Evolutionary conservation across 1,284 basidiomycete genomes (phyloP).

Genomic region (Fistulinella cinereoalba): DNA sequence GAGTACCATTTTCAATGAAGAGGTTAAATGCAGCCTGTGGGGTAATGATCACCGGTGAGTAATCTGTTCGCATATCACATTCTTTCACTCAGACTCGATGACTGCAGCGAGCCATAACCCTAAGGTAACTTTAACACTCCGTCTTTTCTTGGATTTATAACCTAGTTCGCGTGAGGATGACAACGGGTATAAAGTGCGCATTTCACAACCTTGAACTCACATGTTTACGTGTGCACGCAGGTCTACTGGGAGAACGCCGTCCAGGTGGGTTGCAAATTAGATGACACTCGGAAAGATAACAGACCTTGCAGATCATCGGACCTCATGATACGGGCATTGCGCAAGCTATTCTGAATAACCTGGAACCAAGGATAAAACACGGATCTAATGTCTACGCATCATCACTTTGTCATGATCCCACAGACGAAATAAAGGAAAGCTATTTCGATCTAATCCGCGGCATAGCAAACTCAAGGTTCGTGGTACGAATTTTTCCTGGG

Average conservation of each 20-base stretch:
- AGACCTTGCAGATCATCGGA: constrained; percentile 73
- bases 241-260: constrained; percentile 86
- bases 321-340: constrained; percentile 80
- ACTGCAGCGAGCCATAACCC: constrained; percentile 76
- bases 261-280: too few relatives aligned
- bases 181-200: constrained; percentile 77
- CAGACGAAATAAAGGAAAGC: constrained; percentile 52
- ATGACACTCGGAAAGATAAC: too few relatives aligned
- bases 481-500: background rate
- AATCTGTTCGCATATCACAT: background rate
- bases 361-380: constrained; percentile 54
- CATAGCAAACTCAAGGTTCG: constrained; percentile 46
- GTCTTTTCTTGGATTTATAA: constrained; percentile 2
- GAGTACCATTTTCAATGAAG: constrained; percentile 77
- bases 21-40: constrained; percentile 69
- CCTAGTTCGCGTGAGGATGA: constrained; percentile 51
- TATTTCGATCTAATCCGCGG: constrained; percentile 54
- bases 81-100: constrained; percentile 1
- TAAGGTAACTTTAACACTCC: constrained; percentile 47
- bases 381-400: constrained; percentile 32
- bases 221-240: constrained; percentile 37
- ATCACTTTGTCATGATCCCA: constrained; percentile 52
- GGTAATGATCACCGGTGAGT: constrained; percentile 81
- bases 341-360: constrained; percentile 56
- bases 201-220: background rate